phyloP scores from a whole-genome alignment of 768 basidiomycete genomes.

The Lentinula aciculospora region DNA sequence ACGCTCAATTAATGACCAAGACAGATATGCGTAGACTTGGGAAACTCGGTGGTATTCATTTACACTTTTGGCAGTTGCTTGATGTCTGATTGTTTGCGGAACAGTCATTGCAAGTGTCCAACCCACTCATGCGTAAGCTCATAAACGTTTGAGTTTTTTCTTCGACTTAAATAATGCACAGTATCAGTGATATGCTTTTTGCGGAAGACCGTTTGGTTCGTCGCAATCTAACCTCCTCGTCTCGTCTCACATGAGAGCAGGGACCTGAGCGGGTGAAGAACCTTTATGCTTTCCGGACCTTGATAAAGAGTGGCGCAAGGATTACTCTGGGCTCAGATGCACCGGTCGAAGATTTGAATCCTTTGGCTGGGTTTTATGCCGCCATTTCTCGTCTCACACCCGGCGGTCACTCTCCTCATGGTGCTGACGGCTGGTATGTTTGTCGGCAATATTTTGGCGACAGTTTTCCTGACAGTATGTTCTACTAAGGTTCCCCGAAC shows the following conservation, averaged over 20 bases:
- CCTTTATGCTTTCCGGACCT: constrained; percentile 82
- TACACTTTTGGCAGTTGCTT: neutral
- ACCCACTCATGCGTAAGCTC: constrained; percentile 78
- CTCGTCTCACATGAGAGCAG: constrained; percentile 24
- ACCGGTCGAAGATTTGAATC: constrained; percentile 85
- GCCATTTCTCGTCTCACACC: constrained; percentile 72
- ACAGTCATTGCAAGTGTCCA: constrained; percentile 87
- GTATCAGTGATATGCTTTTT: constrained; percentile 87
- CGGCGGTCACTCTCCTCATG: constrained; percentile 74
- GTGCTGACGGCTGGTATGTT: constrained; percentile 73
- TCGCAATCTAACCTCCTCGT: constrained; percentile 4
- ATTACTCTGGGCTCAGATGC: constrained; percentile 86
- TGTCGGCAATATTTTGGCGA: neutral
- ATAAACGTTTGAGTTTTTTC: neutral
- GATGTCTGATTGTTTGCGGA: neutral
- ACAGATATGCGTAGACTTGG: constrained; percentile 74
- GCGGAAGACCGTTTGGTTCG: constrained; percentile 75
- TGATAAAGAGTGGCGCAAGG: constrained; percentile 56
- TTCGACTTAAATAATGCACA: constrained; percentile 17
- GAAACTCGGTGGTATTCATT: constrained; percentile 60
- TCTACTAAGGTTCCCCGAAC: too few species aligned
- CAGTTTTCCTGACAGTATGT: constrained; percentile 89
- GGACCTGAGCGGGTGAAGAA: constrained; percentile 80
- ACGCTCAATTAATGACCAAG: constrained; percentile 82
- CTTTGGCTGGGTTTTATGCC: constrained; percentile 83